Base-by-base conservation (phyloP, 2,329 filamentous ascomycete genomes). In the Aureobasidium sp. region DNA sequence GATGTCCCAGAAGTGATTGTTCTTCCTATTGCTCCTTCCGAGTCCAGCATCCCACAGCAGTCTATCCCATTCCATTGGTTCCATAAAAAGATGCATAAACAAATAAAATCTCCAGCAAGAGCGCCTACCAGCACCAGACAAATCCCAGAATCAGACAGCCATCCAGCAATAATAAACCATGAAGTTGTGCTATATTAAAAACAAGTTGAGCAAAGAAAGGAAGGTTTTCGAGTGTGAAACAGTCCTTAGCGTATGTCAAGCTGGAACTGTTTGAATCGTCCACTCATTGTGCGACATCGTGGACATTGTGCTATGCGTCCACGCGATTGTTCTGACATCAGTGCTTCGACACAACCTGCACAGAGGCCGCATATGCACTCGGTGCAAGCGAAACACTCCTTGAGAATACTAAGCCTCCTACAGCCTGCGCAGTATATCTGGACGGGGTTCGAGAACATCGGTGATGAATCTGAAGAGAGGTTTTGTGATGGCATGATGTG, bases 311-410 rank as follows among this genome's bases (percentile, higher is more conserved):
- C 93, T 73, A 91, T 88, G 68, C 91, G 82, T 16, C 92, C 91
- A 59, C 91, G 75, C 38, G 75, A 90, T 76, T 94, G 91, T 76
- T 94, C 92, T 71, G 87, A 88, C 79, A 93, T 90, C 64, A 95
- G 84, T 40, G 93, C 89, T 73, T 94, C 91, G 66, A 98, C 94
- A 74, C 95, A 98, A 67, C 94, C 90, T 69, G 91, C 89, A 78
- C 96, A 98, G 58, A 98, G 87, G 20, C 95, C 95, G 76, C 94
- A 97, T 69, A 98, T 97, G 78, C 96, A 98, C 78, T 98, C 95
- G 1, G 95, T 97, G 78, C 95, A 98, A 27, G 95, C 95, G 75
- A 94, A 98, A 40, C 93, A 96, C 73, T 95, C 92, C 73, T 90
- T 91, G 31, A 98, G 82, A 15, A 91, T 82, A 60, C 91, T 95